Conservation (phyloP, 2,329 filamentous ascomycete species). For the Raffaelea deltoideospora region DNA sequence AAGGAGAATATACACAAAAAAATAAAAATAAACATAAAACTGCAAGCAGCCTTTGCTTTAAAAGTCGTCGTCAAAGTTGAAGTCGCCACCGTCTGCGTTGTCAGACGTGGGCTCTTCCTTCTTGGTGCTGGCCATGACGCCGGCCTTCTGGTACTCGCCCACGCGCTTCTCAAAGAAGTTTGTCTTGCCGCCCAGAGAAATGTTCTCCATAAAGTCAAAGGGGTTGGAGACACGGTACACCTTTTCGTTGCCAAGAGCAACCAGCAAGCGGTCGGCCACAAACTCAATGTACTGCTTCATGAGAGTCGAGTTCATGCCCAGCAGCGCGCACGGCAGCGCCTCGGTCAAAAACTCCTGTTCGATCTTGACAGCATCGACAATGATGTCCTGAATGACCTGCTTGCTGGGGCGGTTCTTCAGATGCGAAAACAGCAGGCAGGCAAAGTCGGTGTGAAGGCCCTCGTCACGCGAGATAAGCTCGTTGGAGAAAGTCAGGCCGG, state of each 20-base stretch:
- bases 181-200: conserved; percentile 96
- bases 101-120: conserved; percentile 26
- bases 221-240: conserved; percentile 86
- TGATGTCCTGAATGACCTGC: conserved; percentile 70
- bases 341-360: conserved; percentile 98
- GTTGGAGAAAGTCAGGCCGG: conserved; percentile 96
- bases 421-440: conserved; percentile 95
- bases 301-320: conserved; percentile 92
- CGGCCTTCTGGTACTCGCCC: conserved; percentile 97
- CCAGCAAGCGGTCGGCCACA: conserved; percentile 84
- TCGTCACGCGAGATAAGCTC: conserved; percentile 99
- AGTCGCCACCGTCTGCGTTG: conserved; percentile 57
- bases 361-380: conserved; percentile 82
- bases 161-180: conserved; percentile 99
- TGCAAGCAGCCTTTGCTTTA: conserved; percentile 34
- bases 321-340: conserved; percentile 77
- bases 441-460: conserved; percentile 98
- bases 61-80: conserved; percentile 94
- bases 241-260: conserved; percentile 89
- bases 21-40: conserved; percentile 1
- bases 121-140: conserved; percentile 87
- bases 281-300: conserved; percentile 99
- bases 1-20: background rate
- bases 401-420: conserved; percentile 80
- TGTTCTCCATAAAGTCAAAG: conserved; percentile 99